A percentile compares a stretch with the other conserved stretches of the same genome.
Conservation (phyloP, 352 stramenopile species). For the Phytophthora ohioensis region DNA sequence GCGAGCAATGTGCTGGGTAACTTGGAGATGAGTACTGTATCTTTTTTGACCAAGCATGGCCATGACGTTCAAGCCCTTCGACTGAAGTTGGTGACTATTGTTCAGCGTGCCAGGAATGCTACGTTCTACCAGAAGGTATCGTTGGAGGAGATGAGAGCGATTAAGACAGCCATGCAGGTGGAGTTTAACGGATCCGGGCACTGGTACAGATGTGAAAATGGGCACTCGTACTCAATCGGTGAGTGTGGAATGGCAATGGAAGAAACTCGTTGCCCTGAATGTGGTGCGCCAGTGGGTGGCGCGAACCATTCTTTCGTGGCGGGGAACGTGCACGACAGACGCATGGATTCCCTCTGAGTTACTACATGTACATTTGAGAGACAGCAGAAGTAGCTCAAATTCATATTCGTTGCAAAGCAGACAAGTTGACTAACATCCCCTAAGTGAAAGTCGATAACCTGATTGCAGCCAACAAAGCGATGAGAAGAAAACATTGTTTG, state of each 20-base stretch:
- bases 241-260: constrained; percentile 87
- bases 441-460: no score
- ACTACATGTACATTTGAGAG: no score
- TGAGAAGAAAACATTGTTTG: no score
- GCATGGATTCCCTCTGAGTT: constrained; percentile 21
- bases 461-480: no score
- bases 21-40: constrained; percentile 7
- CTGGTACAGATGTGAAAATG: constrained; percentile 86
- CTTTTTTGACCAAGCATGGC: constrained; percentile 22
- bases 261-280: constrained; percentile 68
- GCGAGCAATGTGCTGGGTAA: not conserved
- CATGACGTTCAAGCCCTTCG: constrained; percentile 13
- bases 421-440: no score
- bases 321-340: constrained; percentile 19
- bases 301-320: constrained; percentile 39
- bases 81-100: constrained; percentile 8
- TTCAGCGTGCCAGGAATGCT: constrained; percentile 15
- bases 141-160: constrained; percentile 33
- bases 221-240: constrained; percentile 87
- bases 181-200: constrained; percentile 45
- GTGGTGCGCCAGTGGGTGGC: constrained; percentile 69
- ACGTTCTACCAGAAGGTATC: constrained; percentile 51
- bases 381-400: no score
- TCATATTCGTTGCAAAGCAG: not conserved
- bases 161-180: constrained; percentile 46